Conservation (phyloP, 1,284 basidiomycete species). For the Ustanciosporium gigantosporum region DNA sequence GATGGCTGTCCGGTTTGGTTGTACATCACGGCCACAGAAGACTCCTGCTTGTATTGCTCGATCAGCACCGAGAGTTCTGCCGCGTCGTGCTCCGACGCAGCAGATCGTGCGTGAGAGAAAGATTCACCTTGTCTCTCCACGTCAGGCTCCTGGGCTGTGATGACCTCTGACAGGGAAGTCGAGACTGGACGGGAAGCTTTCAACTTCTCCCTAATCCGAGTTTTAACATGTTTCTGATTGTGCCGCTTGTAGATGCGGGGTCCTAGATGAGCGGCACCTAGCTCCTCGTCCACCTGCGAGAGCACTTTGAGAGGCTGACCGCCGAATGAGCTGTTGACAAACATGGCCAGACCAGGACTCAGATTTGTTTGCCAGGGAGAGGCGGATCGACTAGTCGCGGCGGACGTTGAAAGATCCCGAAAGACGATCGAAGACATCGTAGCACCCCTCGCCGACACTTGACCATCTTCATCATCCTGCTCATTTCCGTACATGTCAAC, state of each 20-base stretch:
- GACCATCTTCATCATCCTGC: conserved; percentile 14
- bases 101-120: too few species aligned
- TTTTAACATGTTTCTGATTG: conserved; percentile 31
- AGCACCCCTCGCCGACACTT: conserved; percentile 26
- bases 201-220: not conserved
- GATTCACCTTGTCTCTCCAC: too few species aligned
- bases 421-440: conserved; percentile 42
- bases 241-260: conserved; percentile 34
- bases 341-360: conserved; percentile 30
- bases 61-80: too few species aligned
- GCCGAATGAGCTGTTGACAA: conserved; percentile 19
- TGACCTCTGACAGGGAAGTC: too few species aligned
- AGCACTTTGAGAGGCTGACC: conserved; percentile 30
- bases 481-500: conserved; percentile 1
- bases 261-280: conserved; percentile 37
- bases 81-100: too few species aligned
- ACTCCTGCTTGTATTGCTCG: too few species aligned
- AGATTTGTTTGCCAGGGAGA: conserved; percentile 18
- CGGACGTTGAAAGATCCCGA: conserved; percentile 24
- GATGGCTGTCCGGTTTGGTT: too few species aligned
- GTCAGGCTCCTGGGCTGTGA: too few species aligned
- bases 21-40: too few species aligned
- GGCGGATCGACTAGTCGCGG: conserved; percentile 10
- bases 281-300: conserved; percentile 26
- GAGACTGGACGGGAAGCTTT: not conserved